Conservation (phyloP, 2,329 filamentous ascomycete species). For the Cercospora nicotianae region DNA sequence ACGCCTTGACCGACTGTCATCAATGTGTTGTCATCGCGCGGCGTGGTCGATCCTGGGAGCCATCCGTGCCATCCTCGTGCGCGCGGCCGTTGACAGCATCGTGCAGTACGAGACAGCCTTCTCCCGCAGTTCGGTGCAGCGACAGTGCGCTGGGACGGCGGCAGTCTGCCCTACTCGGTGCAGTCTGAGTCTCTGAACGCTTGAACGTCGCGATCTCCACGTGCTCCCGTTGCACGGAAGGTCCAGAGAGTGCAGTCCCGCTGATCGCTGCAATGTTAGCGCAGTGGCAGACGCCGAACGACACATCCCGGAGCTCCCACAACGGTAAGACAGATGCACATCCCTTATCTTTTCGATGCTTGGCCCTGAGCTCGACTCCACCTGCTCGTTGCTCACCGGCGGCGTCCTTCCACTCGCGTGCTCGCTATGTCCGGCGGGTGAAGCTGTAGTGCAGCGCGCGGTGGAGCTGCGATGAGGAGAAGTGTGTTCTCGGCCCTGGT, state of each 20-base stretch:
- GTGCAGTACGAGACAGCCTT: not conserved
- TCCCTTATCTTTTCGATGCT: not conserved
- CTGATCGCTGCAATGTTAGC: slow-evolving; percentile 16
- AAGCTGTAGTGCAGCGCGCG: not conserved
- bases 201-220: slow-evolving; percentile 18
- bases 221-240: slow-evolving; percentile 9
- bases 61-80: not conserved
- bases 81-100: slow-evolving; percentile 1
- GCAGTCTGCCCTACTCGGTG: not conserved
- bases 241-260: not conserved
- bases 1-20: slow-evolving; percentile 1
- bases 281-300: slow-evolving; percentile 1
- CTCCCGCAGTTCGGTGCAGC: not conserved
- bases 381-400: not conserved
- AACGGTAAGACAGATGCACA: not conserved
- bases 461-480: slow-evolving; percentile 13
- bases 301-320: slow-evolving; percentile 6
- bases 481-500: slow-evolving; percentile 12
- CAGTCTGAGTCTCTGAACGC: not conserved
- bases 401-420: not conserved
- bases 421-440: not conserved
- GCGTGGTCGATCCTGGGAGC: not conserved
- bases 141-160: not conserved
- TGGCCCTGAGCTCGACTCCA: not conserved
- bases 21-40: slow-evolving; percentile 4